A percentile compares a stretch with the other conserved stretches of the same genome.
Evolutionary conservation across 108 stramenopile species (phyloP).

Genomic region (Skeletonema potamos): DNA sequence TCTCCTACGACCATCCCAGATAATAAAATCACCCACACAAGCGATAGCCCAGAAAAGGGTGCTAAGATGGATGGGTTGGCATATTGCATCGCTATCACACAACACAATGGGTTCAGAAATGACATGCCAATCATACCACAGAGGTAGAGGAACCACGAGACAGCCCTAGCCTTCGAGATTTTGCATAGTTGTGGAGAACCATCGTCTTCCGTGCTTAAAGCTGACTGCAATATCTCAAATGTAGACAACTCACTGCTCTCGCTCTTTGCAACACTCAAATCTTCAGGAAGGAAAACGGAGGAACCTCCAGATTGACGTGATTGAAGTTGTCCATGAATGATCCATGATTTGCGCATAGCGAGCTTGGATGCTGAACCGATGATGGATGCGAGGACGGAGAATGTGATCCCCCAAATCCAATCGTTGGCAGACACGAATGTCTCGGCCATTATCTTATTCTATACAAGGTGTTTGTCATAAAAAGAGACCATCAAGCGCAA

Average conservation of each 20-base stretch:
- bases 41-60: constrained; percentile 82
- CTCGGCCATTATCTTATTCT: background rate
- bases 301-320: background rate
- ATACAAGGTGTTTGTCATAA: background rate
- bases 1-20: constrained; percentile 58
- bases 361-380: constrained; percentile 81
- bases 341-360: constrained; percentile 78
- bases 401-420: constrained; percentile 74
- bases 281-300: background rate
- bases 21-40: constrained; percentile 84
- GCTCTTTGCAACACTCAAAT: background rate
- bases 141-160: constrained; percentile 37
- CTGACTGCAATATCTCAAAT: background rate
- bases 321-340: background rate
- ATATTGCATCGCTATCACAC: constrained; percentile 85
- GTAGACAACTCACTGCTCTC: background rate
- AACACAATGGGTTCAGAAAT: constrained; percentile 74
- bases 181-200: background rate
- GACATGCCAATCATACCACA: constrained; percentile 85
- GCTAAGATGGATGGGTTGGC: constrained; percentile 85
- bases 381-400: constrained; percentile 72
- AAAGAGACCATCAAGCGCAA: background rate
- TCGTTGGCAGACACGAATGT: constrained; percentile 43
- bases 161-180: background rate
- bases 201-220: background rate